Evolutionary conservation across 2,329 filamentous ascomycete genomes (phyloP), one percentile per base, ranked within the genome.

Genomic region (Thermochaetoides dissita): DNA sequence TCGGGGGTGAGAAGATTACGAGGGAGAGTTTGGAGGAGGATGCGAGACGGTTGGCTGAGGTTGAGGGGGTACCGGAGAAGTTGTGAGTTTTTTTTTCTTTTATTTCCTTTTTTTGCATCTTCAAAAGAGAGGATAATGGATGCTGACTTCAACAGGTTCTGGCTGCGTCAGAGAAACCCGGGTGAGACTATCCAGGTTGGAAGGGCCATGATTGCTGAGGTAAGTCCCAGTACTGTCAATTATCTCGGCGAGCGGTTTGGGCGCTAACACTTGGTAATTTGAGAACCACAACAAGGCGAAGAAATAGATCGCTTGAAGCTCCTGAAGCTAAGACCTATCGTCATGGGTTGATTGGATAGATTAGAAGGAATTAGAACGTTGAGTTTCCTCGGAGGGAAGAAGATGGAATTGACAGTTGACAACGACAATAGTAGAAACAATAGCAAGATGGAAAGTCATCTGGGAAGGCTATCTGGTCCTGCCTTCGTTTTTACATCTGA

Each of bases 1-100:
- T 36, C 8, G 66, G 64, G 10, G 71, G 67, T 8, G 76, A 79
- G 51, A 74, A 75, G 55, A 83, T 85, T 45, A 84, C 75, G 3
- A 65, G 75, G 30, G 69, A 66, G 47, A 70, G 66, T 6, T 63
- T 87, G 1, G 81, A 87, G 56, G 81, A 76, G 40, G 73, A 76
- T 48, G 72, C 72, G 2, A 65, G 72, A 24, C 57, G 63, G 42
- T 58, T 66, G 1, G 59, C 66, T 8, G 59, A 57, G 8, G 69
- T 70, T 3, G 64, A 68, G 36, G 66, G 66, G 33, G 64, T 64
- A 3, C 65, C 71, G 1, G 72, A 76, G 47, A 66, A 76, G 48
- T 49, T 61, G 50, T 51, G 35, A 47, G 49, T 47, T 31, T 31
- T 30, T 39, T 5, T 12, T 10, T 9, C 6, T 35, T 7, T n/a